Base-by-base conservation (phyloP, 2,329 filamentous ascomycete genomes). In the Verticillium albo-atrum region DNA sequence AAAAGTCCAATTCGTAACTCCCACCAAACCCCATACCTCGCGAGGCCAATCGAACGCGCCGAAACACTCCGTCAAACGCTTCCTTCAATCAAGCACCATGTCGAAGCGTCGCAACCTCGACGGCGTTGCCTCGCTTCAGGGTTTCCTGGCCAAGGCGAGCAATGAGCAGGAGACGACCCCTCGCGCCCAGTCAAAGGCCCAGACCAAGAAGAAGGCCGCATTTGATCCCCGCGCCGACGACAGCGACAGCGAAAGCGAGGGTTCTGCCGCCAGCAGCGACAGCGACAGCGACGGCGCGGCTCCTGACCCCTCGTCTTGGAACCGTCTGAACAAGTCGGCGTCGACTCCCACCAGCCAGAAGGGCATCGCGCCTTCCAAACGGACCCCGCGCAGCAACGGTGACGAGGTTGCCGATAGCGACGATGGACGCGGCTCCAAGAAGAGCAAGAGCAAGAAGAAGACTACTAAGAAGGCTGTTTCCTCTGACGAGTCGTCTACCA, bases 351-450 rank as follows among this genome's bases (percentile, higher is more conserved):
- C 28, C 47, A 28, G 57, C 50, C 42, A 35, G 3, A 52, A 51
- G 23, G 54, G 59, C 42, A 51, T 50, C 12, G 56, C 60, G 7
- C 60, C 63, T 6, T 27, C 59, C 53, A 63, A 64, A 56, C 58
- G 61, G 28, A 50, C 55, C 37, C 59, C 61, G 58, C 70, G 67
- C 60, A 68, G 63, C 68, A 71, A 72, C 63, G 61, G 70, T 51
- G 72, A 74, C 25, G 75, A 77, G 62, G 76, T 78, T 60, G 74
- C 74, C 66, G 75, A 78, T 59, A 78, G 75, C 65, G 74, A 78
- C 64, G 72, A 65, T 65, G 75, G 77, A 61, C 72, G 71, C 58
- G 69, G 68, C 20, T 62, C 67, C 32, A 54, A 59, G 28, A 63
- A 62, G 27, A 34, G 30, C 9, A 37, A 37, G 34, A 55, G 65